Conservation (phyloP, 495 filamentous ascomycete genomes). For the Rhypophila decipiens region DNA sequence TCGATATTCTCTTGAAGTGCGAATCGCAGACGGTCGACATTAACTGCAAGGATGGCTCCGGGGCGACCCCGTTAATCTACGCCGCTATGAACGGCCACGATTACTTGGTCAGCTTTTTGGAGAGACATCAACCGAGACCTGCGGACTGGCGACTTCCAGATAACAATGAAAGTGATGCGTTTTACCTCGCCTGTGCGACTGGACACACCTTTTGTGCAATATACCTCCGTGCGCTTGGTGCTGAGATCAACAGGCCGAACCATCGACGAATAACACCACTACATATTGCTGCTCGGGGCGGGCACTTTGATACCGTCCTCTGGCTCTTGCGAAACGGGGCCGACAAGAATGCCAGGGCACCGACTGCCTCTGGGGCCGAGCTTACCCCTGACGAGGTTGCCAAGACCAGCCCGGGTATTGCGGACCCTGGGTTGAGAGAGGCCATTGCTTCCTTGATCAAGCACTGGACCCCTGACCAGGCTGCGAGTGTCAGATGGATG, state of each 20-base stretch:
- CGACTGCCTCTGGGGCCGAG: conserved; percentile 1
- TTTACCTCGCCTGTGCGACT: conserved; percentile 8
- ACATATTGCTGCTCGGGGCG: conserved; percentile 8
- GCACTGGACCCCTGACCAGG: not conserved
- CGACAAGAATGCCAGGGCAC: not conserved
- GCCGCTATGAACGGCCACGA: conserved; percentile 5
- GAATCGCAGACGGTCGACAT: not conserved
- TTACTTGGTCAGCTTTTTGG: conserved; percentile 2
- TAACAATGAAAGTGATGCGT: not conserved
- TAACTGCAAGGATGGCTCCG: conserved; percentile 1
- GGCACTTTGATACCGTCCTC: conserved; percentile 7
- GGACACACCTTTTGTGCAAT: conserved; percentile 5
- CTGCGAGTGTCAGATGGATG: not conserved
- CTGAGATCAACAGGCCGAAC: conserved; percentile 6
- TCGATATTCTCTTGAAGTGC: conserved; percentile 6
- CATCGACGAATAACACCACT: conserved; percentile 8
- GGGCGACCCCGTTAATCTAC: conserved; percentile 5
- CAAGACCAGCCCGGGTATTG: not conserved
- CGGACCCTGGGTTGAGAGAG: not conserved
- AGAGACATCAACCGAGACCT: not conserved
- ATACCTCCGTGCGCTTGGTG: conserved; percentile 5
- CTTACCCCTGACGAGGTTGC: conserved; percentile 9
- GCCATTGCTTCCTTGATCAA: conserved; percentile 1
- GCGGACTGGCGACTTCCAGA: not conserved
- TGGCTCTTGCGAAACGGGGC: conserved; percentile 13